Evolutionary conservation across 495 filamentous ascomycete genomes (phyloP).

Genomic region (Penicillium tannophilum): DNA sequence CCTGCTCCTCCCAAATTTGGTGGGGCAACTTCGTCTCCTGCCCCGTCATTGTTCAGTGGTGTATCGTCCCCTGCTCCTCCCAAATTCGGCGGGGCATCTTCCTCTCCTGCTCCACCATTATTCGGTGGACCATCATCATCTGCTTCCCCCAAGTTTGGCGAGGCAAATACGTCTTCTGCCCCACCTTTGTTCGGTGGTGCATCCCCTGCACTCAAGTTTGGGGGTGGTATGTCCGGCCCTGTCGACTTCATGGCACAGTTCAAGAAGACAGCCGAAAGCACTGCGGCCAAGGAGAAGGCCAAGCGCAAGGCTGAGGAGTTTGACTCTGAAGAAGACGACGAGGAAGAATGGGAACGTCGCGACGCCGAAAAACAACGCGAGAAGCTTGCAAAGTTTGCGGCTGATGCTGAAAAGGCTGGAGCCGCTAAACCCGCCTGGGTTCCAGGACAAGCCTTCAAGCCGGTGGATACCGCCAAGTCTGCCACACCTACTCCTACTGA

Average conservation of each 20-base stretch:
- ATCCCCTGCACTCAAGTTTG: conserved; percentile 38
- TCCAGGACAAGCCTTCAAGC: conserved; percentile 44
- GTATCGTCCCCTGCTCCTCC: neutral
- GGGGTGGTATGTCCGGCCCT: conserved; percentile 17
- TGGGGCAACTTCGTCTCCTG: neutral
- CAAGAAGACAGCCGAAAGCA: conserved; percentile 36
- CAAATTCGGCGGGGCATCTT: neutral
- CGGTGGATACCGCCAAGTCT: conserved; percentile 32
- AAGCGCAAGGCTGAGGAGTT: conserved; percentile 59
- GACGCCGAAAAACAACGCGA: conserved; percentile 49
- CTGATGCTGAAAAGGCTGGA: conserved; percentile 26
- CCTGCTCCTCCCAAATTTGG: conserved; percentile 4
- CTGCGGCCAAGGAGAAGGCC: conserved; percentile 42
- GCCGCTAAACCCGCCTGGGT: conserved; percentile 35
- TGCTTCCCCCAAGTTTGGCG: neutral
- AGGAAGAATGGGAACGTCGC: conserved; percentile 50
- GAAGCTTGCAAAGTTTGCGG: conserved; percentile 43
- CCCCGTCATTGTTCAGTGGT: neutral
- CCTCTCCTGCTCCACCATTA: conserved; percentile 33
- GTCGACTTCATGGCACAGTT: conserved; percentile 44
- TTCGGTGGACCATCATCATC: conserved; percentile 27
- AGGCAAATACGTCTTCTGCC: neutral
- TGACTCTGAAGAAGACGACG: conserved; percentile 57
- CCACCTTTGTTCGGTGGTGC: neutral
- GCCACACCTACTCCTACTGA: neutral